Evolutionary conservation across 148 eudicot species (phyloP).

Genomic region (Beta vulgaris): DNA sequence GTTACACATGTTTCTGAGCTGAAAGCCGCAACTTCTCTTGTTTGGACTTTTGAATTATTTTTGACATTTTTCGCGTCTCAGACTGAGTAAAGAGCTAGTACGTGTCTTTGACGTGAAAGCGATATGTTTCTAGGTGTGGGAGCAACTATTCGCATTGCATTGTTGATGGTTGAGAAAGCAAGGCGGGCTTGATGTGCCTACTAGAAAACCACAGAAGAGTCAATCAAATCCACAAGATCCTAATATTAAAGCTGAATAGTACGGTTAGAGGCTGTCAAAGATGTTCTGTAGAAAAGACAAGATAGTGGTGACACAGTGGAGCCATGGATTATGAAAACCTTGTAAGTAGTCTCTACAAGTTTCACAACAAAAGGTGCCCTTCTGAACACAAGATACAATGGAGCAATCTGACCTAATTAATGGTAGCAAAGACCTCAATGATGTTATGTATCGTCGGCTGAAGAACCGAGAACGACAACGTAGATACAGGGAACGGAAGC

Average conservation of each 20-base stretch:
- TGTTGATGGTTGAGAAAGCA: not conserved
- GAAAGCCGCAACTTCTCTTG: not conserved
- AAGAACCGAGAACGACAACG: conserved; percentile 94
- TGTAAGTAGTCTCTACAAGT: not conserved
- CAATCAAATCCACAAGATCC: not conserved
- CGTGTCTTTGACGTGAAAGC: not conserved
- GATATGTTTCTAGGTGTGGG: not conserved
- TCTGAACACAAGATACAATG: conserved; percentile 19
- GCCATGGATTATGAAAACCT: not conserved
- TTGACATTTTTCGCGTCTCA: not conserved
- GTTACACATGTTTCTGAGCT: not conserved
- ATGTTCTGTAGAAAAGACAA: not conserved
- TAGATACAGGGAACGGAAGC: conserved; percentile 86
- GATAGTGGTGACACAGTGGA: not conserved
- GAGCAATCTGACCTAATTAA: conserved; percentile 21
- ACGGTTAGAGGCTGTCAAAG: not conserved
- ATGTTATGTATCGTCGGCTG: conserved; percentile 58
- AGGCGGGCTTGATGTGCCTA: not conserved
- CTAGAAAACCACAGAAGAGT: not conserved
- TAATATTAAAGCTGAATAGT: not conserved
- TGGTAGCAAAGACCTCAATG: conserved; percentile 37
- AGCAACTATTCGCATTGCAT: not conserved
- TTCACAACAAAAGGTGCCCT: not conserved
- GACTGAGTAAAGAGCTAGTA: not conserved
- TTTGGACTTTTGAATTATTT: not conserved